phyloP scores from a whole-genome alignment of 108 stramenopile genomes.

The Nannochloropsis oceanica region DNA sequence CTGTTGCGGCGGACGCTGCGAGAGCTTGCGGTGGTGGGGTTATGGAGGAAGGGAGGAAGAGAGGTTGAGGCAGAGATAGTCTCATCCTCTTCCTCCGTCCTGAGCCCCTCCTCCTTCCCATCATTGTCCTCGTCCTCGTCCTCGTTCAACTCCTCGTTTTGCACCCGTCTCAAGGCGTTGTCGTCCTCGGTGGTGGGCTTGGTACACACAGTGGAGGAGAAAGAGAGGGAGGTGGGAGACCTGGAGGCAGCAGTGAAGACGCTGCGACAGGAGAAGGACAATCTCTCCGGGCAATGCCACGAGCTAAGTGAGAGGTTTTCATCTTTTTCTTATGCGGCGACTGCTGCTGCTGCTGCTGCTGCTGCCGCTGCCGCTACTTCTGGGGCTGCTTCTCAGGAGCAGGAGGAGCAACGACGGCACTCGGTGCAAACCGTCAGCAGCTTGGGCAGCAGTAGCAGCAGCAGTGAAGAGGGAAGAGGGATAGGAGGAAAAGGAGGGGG shows the following conservation, averaged over 20 bases:
- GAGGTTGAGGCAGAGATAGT: neutral
- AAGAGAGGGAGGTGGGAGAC: neutral
- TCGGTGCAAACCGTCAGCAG: too few relatives aligned
- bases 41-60: neutral
- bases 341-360: too few relatives aligned
- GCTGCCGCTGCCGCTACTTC: too few relatives aligned
- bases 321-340: too few relatives aligned
- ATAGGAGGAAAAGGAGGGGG: neutral
- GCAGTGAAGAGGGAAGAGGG: neutral
- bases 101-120: neutral
- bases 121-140: neutral
- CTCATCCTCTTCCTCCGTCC: neutral
- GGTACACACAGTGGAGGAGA: neutral
- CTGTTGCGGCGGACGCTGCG: neutral
- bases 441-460: neutral
- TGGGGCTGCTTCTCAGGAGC: too few relatives aligned
- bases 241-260: neutral
- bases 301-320: too few relatives aligned
- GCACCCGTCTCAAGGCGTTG: neutral
- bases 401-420: too few relatives aligned
- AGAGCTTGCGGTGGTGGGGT: neutral
- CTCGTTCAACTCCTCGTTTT: neutral
- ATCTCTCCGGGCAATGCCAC: too few relatives aligned
- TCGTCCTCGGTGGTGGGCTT: neutral
- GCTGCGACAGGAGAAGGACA: neutral